These are phyloP conservation scores for Clathrospora elynae DNA, from an alignment of 2,329 filamentous ascomycete species.

Conservation along the genomic window DNA sequence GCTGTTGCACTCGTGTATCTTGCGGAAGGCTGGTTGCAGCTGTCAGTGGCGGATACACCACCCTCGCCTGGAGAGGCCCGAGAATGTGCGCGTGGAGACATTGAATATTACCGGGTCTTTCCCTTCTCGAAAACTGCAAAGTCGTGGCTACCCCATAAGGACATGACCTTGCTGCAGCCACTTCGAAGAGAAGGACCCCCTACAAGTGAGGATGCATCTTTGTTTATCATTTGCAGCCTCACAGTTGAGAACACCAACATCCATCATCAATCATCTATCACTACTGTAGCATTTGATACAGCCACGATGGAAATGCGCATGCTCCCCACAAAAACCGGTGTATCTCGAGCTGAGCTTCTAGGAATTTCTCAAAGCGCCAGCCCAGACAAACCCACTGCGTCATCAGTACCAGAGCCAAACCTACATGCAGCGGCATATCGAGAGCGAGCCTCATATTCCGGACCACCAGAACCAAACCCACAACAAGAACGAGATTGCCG, in stretches of 20 bases:
- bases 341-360: not conserved
- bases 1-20: slow-evolving; percentile 1
- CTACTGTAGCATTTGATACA: slow-evolving; percentile 14
- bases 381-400: not conserved
- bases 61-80: too few relatives aligned
- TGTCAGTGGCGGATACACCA: slow-evolving; percentile 1
- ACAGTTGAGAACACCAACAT: slow-evolving; percentile 7
- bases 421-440: not conserved
- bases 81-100: too few relatives aligned
- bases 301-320: slow-evolving; percentile 6
- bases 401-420: not conserved
- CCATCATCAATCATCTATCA: slow-evolving; percentile 22
- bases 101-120: not conserved
- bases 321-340: not conserved
- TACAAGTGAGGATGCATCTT: too few relatives aligned
- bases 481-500: not conserved
- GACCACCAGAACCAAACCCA: not conserved
- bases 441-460: not conserved
- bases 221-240: too few relatives aligned
- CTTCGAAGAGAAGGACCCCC: not conserved
- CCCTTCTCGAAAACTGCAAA: not conserved
- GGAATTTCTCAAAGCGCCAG: not conserved
- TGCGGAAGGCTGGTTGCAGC: not conserved
- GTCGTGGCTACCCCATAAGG: slow-evolving; percentile 2
- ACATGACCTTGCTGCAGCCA: not conserved